These are phyloP conservation scores for Clonostachys sp. DNA, from an alignment of 2,329 filamentous ascomycete species.

Conservation along the genomic window DNA sequence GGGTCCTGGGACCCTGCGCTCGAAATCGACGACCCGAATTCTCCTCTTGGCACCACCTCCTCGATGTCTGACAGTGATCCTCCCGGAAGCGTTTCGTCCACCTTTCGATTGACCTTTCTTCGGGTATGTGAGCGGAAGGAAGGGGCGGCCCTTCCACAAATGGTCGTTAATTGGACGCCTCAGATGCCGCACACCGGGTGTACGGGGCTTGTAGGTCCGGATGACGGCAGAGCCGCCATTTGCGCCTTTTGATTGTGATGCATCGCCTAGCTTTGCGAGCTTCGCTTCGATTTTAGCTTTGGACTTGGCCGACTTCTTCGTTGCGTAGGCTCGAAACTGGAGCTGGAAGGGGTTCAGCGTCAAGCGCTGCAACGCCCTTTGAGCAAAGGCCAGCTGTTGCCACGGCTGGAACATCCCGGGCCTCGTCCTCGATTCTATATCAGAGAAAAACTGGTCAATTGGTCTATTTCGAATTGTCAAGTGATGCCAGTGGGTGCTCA, in stretches of 20 bases:
- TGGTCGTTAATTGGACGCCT: constrained; percentile 93
- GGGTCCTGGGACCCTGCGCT: constrained; percentile 70
- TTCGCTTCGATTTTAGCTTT: constrained; percentile 12
- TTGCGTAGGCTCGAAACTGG: constrained; percentile 14
- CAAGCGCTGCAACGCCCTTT: constrained; percentile 19
- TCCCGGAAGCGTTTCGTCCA: constrained; percentile 83
- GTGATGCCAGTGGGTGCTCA: too few species aligned
- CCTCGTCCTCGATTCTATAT: too few species aligned
- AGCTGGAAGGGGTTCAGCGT: constrained; percentile 10
- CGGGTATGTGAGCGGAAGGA: constrained; percentile 77
- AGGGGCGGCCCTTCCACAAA: constrained; percentile 88
- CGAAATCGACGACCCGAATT: constrained; percentile 88
- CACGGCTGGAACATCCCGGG: constrained; percentile 22
- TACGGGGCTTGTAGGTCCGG: constrained; percentile 88
- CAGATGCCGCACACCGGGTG: constrained; percentile 87
- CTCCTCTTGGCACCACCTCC: constrained; percentile 90
- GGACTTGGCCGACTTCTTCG: constrained; percentile 7
- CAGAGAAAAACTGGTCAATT: too few species aligned
- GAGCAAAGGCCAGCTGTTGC: constrained; percentile 17
- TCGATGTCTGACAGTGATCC: constrained; percentile 83
- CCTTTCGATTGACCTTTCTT: constrained; percentile 93
- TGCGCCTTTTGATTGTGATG: neutral
- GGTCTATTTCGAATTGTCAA: too few species aligned
- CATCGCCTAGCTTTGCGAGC: neutral
- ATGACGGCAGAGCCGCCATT: constrained; percentile 31